phyloP scores from a whole-genome alignment of 495 filamentous ascomycete genomes.

The Daldinia decipiens region DNA sequence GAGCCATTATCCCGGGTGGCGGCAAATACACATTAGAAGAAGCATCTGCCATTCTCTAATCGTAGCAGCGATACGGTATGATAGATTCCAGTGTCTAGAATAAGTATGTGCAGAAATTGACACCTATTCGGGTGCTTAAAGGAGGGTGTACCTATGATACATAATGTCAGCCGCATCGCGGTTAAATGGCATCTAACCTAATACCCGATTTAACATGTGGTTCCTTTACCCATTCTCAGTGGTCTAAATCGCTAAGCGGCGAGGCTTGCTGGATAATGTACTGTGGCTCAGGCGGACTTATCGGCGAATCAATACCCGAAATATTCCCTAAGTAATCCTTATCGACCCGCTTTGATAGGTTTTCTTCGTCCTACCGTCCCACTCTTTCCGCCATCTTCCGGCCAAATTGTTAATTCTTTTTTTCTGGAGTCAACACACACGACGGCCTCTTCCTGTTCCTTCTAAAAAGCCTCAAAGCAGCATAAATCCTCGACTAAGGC shows the following conservation, averaged over 20 bases:
- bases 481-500: slow-evolving; percentile 7
- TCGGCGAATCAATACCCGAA: slow-evolving; percentile 41
- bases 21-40: not conserved
- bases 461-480: slow-evolving; percentile 44
- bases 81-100: not conserved
- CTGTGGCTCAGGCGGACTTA: slow-evolving; percentile 38
- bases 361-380: slow-evolving; percentile 24
- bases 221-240: slow-evolving; percentile 24
- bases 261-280: slow-evolving; percentile 22
- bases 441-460: slow-evolving; percentile 27
- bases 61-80: not conserved
- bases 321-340: slow-evolving; percentile 13
- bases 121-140: not conserved
- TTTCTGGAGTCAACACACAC: slow-evolving; percentile 30
- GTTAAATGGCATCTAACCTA: slow-evolving; percentile 35
- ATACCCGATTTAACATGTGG: slow-evolving; percentile 25
- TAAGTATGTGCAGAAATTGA: not conserved
- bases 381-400: slow-evolving; percentile 38
- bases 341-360: slow-evolving; percentile 14
- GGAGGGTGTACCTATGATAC: not conserved
- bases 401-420: slow-evolving; percentile 33
- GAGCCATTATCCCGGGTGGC: slow-evolving; percentile 1
- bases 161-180: slow-evolving; percentile 30
- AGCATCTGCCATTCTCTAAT: too few species aligned
- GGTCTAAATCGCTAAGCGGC: slow-evolving; percentile 25